Evolutionary conservation across 2,329 filamentous ascomycete species (phyloP).

Genomic region (Sporothrix protearum): DNA sequence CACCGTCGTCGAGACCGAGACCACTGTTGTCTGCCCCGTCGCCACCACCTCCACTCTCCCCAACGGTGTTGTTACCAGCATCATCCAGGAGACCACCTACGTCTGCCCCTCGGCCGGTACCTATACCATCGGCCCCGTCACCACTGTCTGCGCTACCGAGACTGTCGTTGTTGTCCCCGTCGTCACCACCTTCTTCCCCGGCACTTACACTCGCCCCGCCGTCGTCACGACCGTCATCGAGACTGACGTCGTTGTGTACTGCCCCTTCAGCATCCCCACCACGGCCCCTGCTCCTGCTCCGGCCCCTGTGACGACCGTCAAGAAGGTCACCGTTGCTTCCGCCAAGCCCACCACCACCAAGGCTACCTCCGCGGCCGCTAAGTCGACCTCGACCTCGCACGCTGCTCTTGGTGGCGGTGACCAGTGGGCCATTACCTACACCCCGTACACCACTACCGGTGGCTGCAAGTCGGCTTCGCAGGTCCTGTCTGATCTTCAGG

Average conservation of each 20-base stretch:
- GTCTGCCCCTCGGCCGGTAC: constrained; percentile 52
- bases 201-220: constrained; percentile 69
- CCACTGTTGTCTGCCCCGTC: constrained; percentile 67
- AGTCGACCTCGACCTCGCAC: constrained; percentile 31
- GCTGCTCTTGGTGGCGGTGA: constrained; percentile 43
- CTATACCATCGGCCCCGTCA: constrained; percentile 69
- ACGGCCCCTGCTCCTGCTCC: constrained; percentile 24
- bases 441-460: constrained; percentile 61
- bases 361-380: constrained; percentile 27
- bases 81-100: constrained; percentile 20
- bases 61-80: constrained; percentile 59
- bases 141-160: constrained; percentile 50
- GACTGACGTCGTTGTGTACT: constrained; percentile 65
- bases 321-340: constrained; percentile 23
- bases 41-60: constrained; percentile 59
- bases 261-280: constrained; percentile 58
- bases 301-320: constrained; percentile 33
- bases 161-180: constrained; percentile 62
- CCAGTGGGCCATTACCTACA: constrained; percentile 76
- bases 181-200: constrained; percentile 61
- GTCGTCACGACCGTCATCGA: constrained; percentile 65
- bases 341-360: constrained; percentile 31
- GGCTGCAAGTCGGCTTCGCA: constrained; percentile 61
- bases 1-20: constrained; percentile 62
- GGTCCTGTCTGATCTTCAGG: constrained; percentile 59